Base-by-base conservation (phyloP, 148 eudicot species). In the Spergularia marina region DNA sequence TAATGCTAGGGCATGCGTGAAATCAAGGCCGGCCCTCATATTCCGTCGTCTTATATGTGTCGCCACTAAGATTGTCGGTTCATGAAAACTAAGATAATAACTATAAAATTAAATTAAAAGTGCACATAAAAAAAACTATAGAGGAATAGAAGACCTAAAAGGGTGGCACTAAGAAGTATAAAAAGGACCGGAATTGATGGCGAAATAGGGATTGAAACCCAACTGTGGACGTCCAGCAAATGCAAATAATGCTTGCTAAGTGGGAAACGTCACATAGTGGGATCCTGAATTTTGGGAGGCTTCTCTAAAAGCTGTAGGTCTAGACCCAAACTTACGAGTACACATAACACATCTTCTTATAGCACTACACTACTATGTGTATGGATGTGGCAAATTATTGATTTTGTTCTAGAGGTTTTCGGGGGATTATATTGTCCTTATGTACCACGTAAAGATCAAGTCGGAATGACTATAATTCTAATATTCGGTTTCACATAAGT, bases 1-100 rank as follows among this genome's bases (percentile, higher is more conserved):
- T 54, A 47, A 76, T 49, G 13, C 9, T 8, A 54, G 63, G 71
- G 76, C 83, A 81, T n/a, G 83, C 83, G 76, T 81, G 83, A 81
- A 81, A 81, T 76, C 72, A 81, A 81, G 77, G 83, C 61, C 77
- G 74, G 83, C 80, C 83, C 80, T 81, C 73, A 81, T 76, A 65
- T 58, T 76, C 77, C 77, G 83, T 76, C 80, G 58, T 71, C 61
- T 76, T 52, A 73, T 81, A 40, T 15, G 83, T 81, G 83, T 81
- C 83, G 76, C 80, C 83, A 81, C 83, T 81, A 76, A 76, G 2
- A 65, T 60, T 76, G 83, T 81, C 83, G 80, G 54, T 39, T 72
- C 71, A 80, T 70, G 36, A 15, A 61, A 64, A 58, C 65, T 41
- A 74, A 79, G 34, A 17, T 55, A 36, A 18, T 20, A n/a, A 21